Percentiles rank a stretch among this genome's conserved stretches.
These are phyloP conservation scores for Rhodotorula sphaerocarpa DNA, from an alignment of 768 basidiomycete genomes.

Conservation along the genomic window DNA sequence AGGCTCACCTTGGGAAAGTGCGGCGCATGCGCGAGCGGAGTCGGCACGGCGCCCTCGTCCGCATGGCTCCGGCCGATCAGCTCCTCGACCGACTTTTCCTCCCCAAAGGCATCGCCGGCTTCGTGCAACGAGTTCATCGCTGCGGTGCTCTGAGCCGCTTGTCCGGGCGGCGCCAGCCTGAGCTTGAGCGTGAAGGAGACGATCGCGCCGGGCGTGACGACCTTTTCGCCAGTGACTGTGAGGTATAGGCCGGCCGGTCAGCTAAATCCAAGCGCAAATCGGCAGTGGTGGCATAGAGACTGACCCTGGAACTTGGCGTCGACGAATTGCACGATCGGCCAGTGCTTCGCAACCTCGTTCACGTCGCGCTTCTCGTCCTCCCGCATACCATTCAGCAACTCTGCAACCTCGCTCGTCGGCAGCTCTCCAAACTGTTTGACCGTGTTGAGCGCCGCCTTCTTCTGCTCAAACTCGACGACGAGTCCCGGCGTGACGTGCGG, in stretches of 20 bases:
- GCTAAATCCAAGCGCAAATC: too few relatives aligned
- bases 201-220: conserved; percentile 78
- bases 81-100: conserved; percentile 60
- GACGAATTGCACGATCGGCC: conserved; percentile 70
- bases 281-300: conserved; percentile 28
- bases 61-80: conserved; percentile 61
- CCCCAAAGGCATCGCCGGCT: conserved; percentile 45
- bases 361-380: conserved; percentile 46
- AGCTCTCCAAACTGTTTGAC: conserved; percentile 33
- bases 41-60: conserved; percentile 36
- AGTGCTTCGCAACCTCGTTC: conserved; percentile 58
- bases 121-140: conserved; percentile 41
- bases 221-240: conserved; percentile 72
- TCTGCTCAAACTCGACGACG: conserved; percentile 36
- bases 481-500: conserved; percentile 56
- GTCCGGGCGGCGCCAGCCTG: conserved; percentile 57
- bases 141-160: conserved; percentile 35
- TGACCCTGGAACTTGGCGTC: conserved; percentile 78
- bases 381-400: conserved; percentile 12
- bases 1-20: conserved; percentile 72
- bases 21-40: conserved; percentile 70
- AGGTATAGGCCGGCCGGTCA: too few relatives aligned
- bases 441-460: conserved; percentile 31
- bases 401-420: conserved; percentile 26
- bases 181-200: conserved; percentile 79